A percentile compares a stretch with the other conserved stretches of the same genome.
Conservation (phyloP, 768 basidiomycete species). For the Macrolepiota fuliginosa region DNA sequence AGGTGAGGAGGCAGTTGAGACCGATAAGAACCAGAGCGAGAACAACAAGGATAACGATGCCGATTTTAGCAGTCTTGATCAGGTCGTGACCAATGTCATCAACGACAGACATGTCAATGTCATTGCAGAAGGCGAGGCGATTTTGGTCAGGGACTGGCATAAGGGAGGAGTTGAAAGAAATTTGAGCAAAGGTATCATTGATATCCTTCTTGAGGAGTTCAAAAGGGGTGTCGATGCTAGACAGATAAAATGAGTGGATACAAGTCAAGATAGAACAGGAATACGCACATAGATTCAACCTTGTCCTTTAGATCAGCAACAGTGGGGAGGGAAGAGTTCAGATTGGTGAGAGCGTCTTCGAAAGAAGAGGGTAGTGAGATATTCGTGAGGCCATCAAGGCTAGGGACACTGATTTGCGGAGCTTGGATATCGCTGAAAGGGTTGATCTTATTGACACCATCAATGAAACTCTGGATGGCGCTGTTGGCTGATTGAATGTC, state of each 20-base stretch:
- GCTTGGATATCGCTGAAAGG: slow-evolving; percentile 66
- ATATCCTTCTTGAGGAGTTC: slow-evolving; percentile 86
- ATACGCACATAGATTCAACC: slow-evolving; percentile 64
- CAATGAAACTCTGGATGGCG: slow-evolving; percentile 59
- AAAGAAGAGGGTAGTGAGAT: slow-evolving; percentile 80
- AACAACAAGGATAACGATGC: slow-evolving; percentile 68
- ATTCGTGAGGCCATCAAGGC: slow-evolving; percentile 69
- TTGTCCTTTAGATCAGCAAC: slow-evolving; percentile 70
- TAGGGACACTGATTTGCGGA: slow-evolving; percentile 75
- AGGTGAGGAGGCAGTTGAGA: slow-evolving; percentile 75
- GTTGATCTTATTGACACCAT: slow-evolving; percentile 72
- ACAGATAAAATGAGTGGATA: slow-evolving; percentile 8
- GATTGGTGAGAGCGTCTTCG: slow-evolving; percentile 62
- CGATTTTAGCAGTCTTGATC: slow-evolving; percentile 77
- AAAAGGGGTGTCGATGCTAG: slow-evolving; percentile 82
- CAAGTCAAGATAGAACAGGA: not conserved
- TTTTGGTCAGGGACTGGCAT: slow-evolving; percentile 77
- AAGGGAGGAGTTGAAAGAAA: slow-evolving; percentile 67
- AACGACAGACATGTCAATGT: slow-evolving; percentile 79
- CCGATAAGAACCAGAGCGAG: slow-evolving; percentile 72
- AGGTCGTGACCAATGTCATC: slow-evolving; percentile 83
- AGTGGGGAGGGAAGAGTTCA: slow-evolving; percentile 82
- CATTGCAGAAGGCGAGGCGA: slow-evolving; percentile 68
- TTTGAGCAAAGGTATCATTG: slow-evolving; percentile 77
- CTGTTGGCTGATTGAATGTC: slow-evolving; percentile 68